Conservation (phyloP, 768 basidiomycete species). For the Lactifluus echinatus region DNA sequence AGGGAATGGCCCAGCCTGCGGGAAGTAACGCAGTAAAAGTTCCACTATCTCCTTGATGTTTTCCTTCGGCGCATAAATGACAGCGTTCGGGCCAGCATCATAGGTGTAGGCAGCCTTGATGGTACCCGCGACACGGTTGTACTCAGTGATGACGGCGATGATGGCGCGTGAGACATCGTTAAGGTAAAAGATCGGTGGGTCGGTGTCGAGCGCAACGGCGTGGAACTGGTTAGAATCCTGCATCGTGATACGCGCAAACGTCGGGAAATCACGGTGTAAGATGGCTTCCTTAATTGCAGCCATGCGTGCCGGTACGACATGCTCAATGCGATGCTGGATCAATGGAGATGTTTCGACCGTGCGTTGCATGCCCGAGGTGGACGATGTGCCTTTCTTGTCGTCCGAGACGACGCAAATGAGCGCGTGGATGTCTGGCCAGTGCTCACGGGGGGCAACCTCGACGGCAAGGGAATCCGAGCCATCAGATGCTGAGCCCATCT, state of each 20-base stretch:
- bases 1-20: conserved; percentile 66
- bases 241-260: conserved; percentile 91
- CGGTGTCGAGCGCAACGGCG: conserved; percentile 92
- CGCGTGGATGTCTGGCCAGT: conserved; percentile 96
- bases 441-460: conserved; percentile 70
- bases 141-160: conserved; percentile 83
- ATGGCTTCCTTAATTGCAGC: conserved; percentile 74
- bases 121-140: conserved; percentile 72
- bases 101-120: conserved; percentile 95
- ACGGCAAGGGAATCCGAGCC: conserved; percentile 86
- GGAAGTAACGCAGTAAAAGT: conserved; percentile 79
- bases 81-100: conserved; percentile 97
- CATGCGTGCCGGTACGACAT: conserved; percentile 89
- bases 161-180: conserved; percentile 96
- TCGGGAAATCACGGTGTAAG: conserved; percentile 66
- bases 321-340: conserved; percentile 78
- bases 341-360: conserved; percentile 89
- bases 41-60: conserved; percentile 73
- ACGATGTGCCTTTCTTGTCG: conserved; percentile 92
- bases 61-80: conserved; percentile 80
- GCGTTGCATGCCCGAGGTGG: conserved; percentile 95
- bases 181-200: conserved; percentile 98
- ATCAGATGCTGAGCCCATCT: conserved; percentile 54
- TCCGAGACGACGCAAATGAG: conserved; percentile 96
- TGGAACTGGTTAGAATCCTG: conserved; percentile 98